A percentile compares a stretch with the other conserved stretches of the same genome.
Conservation (phyloP, 169 alveolate genomes). For the Eimeria acervulina region DNA sequence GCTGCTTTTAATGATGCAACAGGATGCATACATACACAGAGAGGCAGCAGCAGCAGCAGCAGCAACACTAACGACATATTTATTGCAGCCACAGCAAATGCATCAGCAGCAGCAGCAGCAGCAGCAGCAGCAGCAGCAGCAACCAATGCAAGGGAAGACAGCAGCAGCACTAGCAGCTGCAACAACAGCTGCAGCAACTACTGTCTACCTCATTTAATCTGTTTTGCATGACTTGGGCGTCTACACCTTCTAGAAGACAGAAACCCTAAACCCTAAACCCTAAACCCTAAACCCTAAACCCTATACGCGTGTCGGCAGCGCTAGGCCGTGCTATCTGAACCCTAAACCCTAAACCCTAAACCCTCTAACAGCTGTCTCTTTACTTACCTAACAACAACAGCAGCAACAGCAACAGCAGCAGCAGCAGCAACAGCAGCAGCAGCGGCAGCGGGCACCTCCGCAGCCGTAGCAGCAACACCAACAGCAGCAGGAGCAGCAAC, state of each 20-base stretch:
- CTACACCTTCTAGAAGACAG: not conserved
- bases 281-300: not conserved
- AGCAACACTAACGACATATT: not conserved
- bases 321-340: constrained; percentile 12
- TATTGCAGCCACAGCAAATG: too few species aligned
- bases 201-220: not conserved
- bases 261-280: constrained; percentile 41
- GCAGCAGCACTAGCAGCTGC: constrained; percentile 1
- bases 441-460: not conserved
- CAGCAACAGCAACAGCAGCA: too few species aligned
- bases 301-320: constrained; percentile 42
- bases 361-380: not conserved
- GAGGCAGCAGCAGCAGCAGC: constrained; percentile 45
- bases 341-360: constrained; percentile 36
- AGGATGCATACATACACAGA: not conserved
- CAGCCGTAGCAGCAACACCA: constrained; percentile 9
- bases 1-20: not conserved
- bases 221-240: not conserved
- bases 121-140: too few species aligned
- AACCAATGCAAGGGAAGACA: too few species aligned
- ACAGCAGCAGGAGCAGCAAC: constrained; percentile 18
- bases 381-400: too few species aligned
- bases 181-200: constrained; percentile 4
- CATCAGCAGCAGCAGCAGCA: too few species aligned
- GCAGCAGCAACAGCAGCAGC: not conserved